Evolutionary conservation across 2,329 filamentous ascomycete species (phyloP).

Genomic region (Sclerotinia minor): DNA sequence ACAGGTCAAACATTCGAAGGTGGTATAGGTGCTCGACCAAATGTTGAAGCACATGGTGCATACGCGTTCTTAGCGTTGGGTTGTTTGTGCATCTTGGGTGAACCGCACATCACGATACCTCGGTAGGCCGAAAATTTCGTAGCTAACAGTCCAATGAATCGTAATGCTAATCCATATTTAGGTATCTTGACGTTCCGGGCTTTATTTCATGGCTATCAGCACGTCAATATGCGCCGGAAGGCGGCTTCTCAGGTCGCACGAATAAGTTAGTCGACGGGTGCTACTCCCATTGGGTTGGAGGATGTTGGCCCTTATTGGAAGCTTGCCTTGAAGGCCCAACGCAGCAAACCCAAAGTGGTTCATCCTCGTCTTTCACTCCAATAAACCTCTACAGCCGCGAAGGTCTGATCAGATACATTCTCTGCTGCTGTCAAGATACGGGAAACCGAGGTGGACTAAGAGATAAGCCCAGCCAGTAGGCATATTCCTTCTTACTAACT

Average conservation of each 20-base stretch:
- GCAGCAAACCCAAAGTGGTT: slow-evolving; percentile 1
- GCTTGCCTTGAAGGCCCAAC: slow-evolving; percentile 62
- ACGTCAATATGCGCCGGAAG: slow-evolving; percentile 86
- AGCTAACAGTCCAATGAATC: slow-evolving; percentile 17
- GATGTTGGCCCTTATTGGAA: slow-evolving; percentile 90
- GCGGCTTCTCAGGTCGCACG: slow-evolving; percentile 88
- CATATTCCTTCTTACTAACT: slow-evolving; percentile 35
- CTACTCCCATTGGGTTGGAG: slow-evolving; percentile 97
- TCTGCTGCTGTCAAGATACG: slow-evolving; percentile 81
- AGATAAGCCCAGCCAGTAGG: slow-evolving; percentile 90
- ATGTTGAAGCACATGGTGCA: slow-evolving; percentile 89
- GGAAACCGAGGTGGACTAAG: slow-evolving; percentile 73
- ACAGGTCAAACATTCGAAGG: slow-evolving; percentile 91
- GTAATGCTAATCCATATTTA: slow-evolving; percentile 43
- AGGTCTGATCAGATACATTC: slow-evolving; percentile 83
- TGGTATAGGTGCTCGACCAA: slow-evolving; percentile 82
- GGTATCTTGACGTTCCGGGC: slow-evolving; percentile 72
- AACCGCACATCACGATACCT: slow-evolving; percentile 71
- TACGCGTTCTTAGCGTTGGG: slow-evolving; percentile 95
- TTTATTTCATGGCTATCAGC: slow-evolving; percentile 86
- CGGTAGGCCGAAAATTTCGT: slow-evolving; percentile 53
- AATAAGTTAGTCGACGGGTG: slow-evolving; percentile 98
- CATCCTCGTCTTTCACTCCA: slow-evolving; percentile 28
- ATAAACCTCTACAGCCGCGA: slow-evolving; percentile 74
- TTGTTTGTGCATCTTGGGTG: slow-evolving; percentile 81